Evolutionary conservation across 2,329 filamentous ascomycete species (phyloP).

Genomic region (Epichloe elymi): DNA sequence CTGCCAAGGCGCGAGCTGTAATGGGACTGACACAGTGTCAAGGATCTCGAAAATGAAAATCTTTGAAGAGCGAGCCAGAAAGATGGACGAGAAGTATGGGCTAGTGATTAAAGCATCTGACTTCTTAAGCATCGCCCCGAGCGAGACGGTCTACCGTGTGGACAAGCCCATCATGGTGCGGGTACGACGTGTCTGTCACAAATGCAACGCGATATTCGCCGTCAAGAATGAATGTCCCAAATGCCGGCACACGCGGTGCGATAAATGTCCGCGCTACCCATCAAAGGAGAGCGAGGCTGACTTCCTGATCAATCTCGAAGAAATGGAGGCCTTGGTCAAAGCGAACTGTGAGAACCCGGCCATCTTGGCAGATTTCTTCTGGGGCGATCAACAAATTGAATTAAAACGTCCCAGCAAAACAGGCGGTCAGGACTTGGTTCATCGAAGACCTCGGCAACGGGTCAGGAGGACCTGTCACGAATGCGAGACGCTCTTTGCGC

Average conservation of each 20-base stretch:
- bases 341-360: slow-evolving; percentile 44
- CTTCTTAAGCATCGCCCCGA: slow-evolving; percentile 34
- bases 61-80: slow-evolving; percentile 43
- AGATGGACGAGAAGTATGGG: slow-evolving; percentile 41
- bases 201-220: slow-evolving; percentile 64
- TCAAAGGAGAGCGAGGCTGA: slow-evolving; percentile 47
- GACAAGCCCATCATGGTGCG: slow-evolving; percentile 70
- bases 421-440: slow-evolving; percentile 57
- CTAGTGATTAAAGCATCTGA: slow-evolving; percentile 41
- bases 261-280: slow-evolving; percentile 65
- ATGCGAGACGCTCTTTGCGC: slow-evolving; percentile 50
- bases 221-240: slow-evolving; percentile 58
- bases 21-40: slow-evolving; percentile 15
- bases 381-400: slow-evolving; percentile 31
- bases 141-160: slow-evolving; percentile 47
- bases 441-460: slow-evolving; percentile 58
- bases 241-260: slow-evolving; percentile 72
- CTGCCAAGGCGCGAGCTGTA: slow-evolving; percentile 16
- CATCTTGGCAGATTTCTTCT: slow-evolving; percentile 36
- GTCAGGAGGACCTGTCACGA: slow-evolving; percentile 65
- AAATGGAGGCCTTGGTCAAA: slow-evolving; percentile 35
- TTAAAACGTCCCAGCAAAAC: slow-evolving; percentile 52
- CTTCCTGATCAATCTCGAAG: slow-evolving; percentile 37
- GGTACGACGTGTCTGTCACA: slow-evolving; percentile 67
- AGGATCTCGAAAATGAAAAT: slow-evolving; percentile 36